Percentiles rank a stretch among this genome's conserved stretches.
Conservation (phyloP, 2,329 filamentous ascomycete species). For the Nothopassalora personata region DNA sequence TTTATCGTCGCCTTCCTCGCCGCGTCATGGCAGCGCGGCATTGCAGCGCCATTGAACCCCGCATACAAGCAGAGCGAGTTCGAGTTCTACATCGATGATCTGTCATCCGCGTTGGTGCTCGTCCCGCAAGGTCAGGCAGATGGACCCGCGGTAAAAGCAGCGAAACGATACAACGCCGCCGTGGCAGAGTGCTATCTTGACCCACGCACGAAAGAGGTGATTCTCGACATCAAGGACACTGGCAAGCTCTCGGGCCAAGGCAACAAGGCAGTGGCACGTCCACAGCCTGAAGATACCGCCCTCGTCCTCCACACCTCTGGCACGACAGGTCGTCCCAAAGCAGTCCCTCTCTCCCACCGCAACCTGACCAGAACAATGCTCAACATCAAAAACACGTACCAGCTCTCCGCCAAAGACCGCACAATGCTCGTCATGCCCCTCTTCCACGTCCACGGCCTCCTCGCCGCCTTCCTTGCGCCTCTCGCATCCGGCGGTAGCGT, state of each 20-base stretch:
- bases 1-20: conserved; percentile 84
- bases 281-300: conserved; percentile 70
- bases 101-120: conserved; percentile 71
- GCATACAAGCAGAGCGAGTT: conserved; percentile 87
- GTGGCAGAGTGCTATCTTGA: conserved; percentile 85
- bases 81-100: conserved; percentile 86
- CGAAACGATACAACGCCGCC: conserved; percentile 73
- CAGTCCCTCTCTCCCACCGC: conserved; percentile 73
- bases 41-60: conserved; percentile 81
- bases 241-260: conserved; percentile 58
- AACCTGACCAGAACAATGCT: conserved; percentile 79
- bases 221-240: conserved; percentile 70
- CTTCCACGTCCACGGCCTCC: conserved; percentile 84
- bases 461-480: conserved; percentile 75
- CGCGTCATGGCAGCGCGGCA: conserved; percentile 75
- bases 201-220: conserved; percentile 53
- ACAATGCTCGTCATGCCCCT: conserved; percentile 87
- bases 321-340: conserved; percentile 79
- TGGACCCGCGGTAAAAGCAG: conserved; percentile 69
- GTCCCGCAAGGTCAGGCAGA: conserved; percentile 65
- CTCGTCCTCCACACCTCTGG: conserved; percentile 79
- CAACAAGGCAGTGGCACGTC: conserved; percentile 44
- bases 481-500: conserved; percentile 72
- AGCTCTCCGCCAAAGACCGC: conserved; percentile 64
- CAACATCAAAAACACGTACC: conserved; percentile 75